These are phyloP conservation scores for Fusarium sp. DNA, from an alignment of 2,329 filamentous ascomycete species.

Conservation along the genomic window DNA sequence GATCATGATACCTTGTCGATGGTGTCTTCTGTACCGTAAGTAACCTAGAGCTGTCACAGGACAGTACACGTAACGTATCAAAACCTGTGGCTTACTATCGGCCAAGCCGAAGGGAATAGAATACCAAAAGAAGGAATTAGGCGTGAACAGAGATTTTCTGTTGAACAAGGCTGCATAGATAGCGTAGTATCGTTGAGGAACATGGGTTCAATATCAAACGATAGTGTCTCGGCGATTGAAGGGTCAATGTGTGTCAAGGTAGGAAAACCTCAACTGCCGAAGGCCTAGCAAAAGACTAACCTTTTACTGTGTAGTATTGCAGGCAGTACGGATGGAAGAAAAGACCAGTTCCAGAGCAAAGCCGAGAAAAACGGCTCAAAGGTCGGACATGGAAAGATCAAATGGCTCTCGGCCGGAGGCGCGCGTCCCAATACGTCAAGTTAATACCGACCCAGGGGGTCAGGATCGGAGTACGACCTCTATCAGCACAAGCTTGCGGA, in stretches of 20 bases:
- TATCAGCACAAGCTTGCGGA: slow-evolving; percentile 20
- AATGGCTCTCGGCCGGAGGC: slow-evolving; percentile 27
- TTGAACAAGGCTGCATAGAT: slow-evolving; percentile 9
- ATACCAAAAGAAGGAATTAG: slow-evolving; percentile 18
- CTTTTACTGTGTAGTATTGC: neutral
- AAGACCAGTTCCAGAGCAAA: neutral
- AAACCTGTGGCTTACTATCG: slow-evolving; percentile 7
- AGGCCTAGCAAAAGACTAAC: neutral
- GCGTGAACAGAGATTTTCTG: slow-evolving; percentile 22
- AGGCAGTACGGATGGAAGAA: neutral
- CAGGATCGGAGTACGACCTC: slow-evolving; percentile 20
- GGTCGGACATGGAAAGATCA: slow-evolving; percentile 14
- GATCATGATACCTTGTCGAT: slow-evolving; percentile 17
- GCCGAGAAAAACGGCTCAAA: slow-evolving; percentile 8
- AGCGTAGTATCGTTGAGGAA: slow-evolving; percentile 32
- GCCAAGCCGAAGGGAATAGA: slow-evolving; percentile 17
- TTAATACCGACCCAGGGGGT: slow-evolving; percentile 11
- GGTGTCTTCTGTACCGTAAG: neutral
- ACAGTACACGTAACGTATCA: neutral
- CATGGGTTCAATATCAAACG: slow-evolving; percentile 19
- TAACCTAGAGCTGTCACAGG: neutral
- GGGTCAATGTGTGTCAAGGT: neutral
- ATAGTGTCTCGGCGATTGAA: slow-evolving; percentile 30
- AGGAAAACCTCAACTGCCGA: slow-evolving; percentile 26
- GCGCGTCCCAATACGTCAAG: slow-evolving; percentile 8